Evolutionary conservation across 805 yeast genomes (phyloP).

Genomic region (Cyberlindnera lachancei): DNA sequence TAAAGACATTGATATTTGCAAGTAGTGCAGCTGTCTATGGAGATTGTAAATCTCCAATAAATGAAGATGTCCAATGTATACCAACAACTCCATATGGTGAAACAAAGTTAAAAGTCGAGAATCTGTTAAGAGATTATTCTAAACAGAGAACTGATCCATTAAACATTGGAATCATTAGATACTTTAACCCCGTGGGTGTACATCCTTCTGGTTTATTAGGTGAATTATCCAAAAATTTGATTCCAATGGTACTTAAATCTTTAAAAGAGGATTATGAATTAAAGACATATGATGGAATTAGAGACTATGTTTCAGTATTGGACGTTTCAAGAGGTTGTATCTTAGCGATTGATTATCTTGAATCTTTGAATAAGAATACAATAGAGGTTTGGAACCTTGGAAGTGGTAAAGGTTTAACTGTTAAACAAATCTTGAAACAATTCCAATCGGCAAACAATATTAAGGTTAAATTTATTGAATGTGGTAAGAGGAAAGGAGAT

Average conservation of each 20-base stretch:
- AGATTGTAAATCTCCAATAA: constrained; percentile 59
- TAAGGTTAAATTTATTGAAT: constrained; percentile 56
- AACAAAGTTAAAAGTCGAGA: constrained; percentile 62
- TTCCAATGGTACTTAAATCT: constrained; percentile 45
- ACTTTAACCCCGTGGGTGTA: constrained; percentile 83
- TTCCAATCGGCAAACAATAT: constrained; percentile 60
- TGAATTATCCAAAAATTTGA: constrained; percentile 73
- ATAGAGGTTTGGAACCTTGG: constrained; percentile 81
- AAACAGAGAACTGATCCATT: constrained; percentile 34
- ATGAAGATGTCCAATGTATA: constrained; percentile 47
- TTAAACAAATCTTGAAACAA: constrained; percentile 59
- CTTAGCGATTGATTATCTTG: constrained; percentile 56
- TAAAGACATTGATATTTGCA: constrained; percentile 56
- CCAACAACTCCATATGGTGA: constrained; percentile 76
- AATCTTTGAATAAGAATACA: constrained; percentile 31
- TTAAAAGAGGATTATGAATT: constrained; percentile 44
- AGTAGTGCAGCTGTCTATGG: constrained; percentile 84
- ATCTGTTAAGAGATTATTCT: constrained; percentile 30
- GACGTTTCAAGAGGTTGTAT: constrained; percentile 76
- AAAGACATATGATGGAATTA: constrained; percentile 66
- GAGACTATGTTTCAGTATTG: constrained; percentile 77
- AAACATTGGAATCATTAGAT: constrained; percentile 50
- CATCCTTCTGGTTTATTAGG: constrained; percentile 77
- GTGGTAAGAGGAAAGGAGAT: constrained; percentile 67
- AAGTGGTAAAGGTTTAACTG: constrained; percentile 75